phyloP scores from a whole-genome alignment of 2,329 filamentous ascomycete genomes.

The Penicillium concentricum region DNA sequence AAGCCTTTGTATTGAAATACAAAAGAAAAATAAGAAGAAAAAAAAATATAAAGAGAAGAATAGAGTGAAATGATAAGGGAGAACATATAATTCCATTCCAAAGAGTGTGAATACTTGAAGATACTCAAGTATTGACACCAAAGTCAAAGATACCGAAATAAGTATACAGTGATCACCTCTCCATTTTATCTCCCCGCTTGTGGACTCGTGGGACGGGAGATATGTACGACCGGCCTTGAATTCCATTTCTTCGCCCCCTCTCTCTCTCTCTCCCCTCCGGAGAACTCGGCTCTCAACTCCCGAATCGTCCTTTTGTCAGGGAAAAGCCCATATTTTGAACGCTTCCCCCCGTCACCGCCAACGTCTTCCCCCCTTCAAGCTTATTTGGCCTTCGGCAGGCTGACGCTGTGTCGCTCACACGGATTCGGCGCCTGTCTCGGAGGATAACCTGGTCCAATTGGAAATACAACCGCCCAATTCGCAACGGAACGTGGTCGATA shows the following conservation, averaged over 20 bases:
- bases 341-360: not conserved
- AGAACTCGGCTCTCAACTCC: not conserved
- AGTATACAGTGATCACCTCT: not conserved
- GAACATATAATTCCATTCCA: not conserved
- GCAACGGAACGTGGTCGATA: constrained; percentile 21
- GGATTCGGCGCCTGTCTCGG: constrained; percentile 11
- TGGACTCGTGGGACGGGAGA: constrained; percentile 7
- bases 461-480: constrained; percentile 18
- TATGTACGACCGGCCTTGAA: not conserved
- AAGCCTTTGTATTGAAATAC: not conserved
- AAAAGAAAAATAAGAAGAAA: not conserved
- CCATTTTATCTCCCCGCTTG: constrained; percentile 6
- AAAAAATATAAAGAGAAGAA: not conserved
- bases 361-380: not conserved
- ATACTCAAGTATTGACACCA: not conserved
- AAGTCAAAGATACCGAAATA: not conserved
- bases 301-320: not conserved
- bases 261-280: not conserved
- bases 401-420: not conserved
- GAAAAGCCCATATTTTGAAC: not conserved
- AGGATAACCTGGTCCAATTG: constrained; percentile 23
- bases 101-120: not conserved
- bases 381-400: not conserved
- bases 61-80: not conserved
- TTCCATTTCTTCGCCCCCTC: constrained; percentile 1